phyloP scores from a whole-genome alignment of 495 filamentous ascomycete genomes.

The Aspergillus haitiensis region DNA sequence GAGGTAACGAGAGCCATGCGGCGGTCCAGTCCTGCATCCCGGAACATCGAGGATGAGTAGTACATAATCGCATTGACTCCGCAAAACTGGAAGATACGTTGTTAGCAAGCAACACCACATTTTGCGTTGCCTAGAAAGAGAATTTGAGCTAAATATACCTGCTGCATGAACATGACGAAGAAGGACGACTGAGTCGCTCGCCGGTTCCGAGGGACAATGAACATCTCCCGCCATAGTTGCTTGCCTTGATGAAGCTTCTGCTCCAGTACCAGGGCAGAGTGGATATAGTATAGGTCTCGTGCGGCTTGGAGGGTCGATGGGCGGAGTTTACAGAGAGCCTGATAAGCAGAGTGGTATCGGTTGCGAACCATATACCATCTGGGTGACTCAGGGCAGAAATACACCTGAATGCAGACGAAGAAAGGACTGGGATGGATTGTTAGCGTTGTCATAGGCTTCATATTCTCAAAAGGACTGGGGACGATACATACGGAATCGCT shows the following conservation, averaged over 20 bases:
- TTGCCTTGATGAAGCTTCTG: slow-evolving; percentile 43
- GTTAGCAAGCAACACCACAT: not conserved
- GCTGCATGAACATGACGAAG: slow-evolving; percentile 55
- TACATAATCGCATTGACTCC: slow-evolving; percentile 56
- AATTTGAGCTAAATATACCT: slow-evolving; percentile 19
- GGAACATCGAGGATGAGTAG: slow-evolving; percentile 59
- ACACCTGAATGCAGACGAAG: slow-evolving; percentile 53
- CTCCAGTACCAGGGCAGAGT: slow-evolving; percentile 47
- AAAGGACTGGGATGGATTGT: slow-evolving; percentile 23
- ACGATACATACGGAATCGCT: slow-evolving; percentile 31
- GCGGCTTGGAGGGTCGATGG: slow-evolving; percentile 49
- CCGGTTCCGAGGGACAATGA: slow-evolving; percentile 53
- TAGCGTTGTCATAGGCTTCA: not conserved
- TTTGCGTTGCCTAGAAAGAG: not conserved
- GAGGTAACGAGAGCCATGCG: slow-evolving; percentile 52
- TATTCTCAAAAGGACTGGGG: not conserved
- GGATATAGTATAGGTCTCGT: slow-evolving; percentile 57
- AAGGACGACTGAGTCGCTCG: slow-evolving; percentile 53
- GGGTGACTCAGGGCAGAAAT: slow-evolving; percentile 65
- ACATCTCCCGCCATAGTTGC: slow-evolving; percentile 52
- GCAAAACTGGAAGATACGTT: slow-evolving; percentile 32
- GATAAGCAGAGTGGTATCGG: slow-evolving; percentile 43
- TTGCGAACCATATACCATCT: slow-evolving; percentile 63
- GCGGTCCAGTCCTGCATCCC: slow-evolving; percentile 45
- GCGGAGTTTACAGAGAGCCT: slow-evolving; percentile 47